Evolutionary conservation across 169 alveolate genomes (phyloP), one percentile per base, ranked within the genome.

Genomic region (Plasmodium billcollinsi): DNA sequence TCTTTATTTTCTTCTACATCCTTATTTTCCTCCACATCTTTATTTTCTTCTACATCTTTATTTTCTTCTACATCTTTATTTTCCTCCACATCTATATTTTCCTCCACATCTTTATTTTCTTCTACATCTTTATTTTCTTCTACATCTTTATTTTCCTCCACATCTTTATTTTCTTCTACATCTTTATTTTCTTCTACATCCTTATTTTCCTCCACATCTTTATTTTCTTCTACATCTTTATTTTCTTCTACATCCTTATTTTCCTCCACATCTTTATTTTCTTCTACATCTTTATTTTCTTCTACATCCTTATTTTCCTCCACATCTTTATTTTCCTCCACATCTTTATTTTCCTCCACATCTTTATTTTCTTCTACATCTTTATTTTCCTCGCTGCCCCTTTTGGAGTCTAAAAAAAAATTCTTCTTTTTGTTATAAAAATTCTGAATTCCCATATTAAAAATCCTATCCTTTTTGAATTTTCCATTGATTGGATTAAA

Each of bases 381-480:
- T 33, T 43, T 45, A 71, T 21, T 49, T 1, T 12, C 56, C 21
- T 8, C 21, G 24, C 21, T 29, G 29, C 56, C 50, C 15, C 21
- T 54, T 54, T 4, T 54, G 14, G 62, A n/a, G 20, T 21, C 12
- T 12, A 3, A 52, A 5, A 66, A 39, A 15, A 56, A 56, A 56
- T 18, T 47, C 2, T 49, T 33, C 15, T 61, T 49, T 66, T 52
- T 20, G 33, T 12, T 62, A 33, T 54, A 75, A 21, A 43, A 45
- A 49, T 54, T 75, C 5, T 66, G 54, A 15, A 75, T 43, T 1
- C 88, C 88, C 26, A 61, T 8, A 24, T 29, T 50, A 26, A 47
- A 75, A 4, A 69, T 26, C 26, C 49, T 43, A 26, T 29, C 45
- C 1, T 29, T 66, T 33, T 75, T 58, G 9, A 74, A 3, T 12